Evolutionary conservation across 768 basidiomycete species (phyloP), one percentile per base, ranked within the genome.

Genomic region (Auricularia heimuer): DNA sequence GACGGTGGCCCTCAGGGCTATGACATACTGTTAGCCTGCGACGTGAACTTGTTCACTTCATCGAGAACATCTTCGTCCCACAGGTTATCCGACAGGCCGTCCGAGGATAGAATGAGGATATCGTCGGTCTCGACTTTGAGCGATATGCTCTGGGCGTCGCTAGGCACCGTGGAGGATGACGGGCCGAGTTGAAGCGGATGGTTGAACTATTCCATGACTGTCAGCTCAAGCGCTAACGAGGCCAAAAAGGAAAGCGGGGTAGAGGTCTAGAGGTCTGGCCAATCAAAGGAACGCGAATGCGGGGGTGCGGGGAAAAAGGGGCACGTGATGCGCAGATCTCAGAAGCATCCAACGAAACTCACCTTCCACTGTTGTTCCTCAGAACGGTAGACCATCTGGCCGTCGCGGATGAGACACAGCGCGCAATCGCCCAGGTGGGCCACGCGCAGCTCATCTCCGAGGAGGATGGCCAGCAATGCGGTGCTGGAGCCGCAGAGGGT

Each of bases 341-440:
- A 29, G 47, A 51, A 33, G 18, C 16, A 63, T 34, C 34, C 4
- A 6, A 58, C 36, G 45, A 63, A 42, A 79, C 85, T 73, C 71
- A 85, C 85, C 14, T 81, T 82, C 83, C 92, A 94, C 85, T 94
- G 94, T 91, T 96, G 95, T 75, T 97, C 95, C 54, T 90, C 84
- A 61, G 87, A 90, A 37, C 94, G 81, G 87, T 93, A 97, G 1
- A 86, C 83, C 54, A 97, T 85, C 63, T 84, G 79, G 4, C 83
- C 87, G 11, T 74, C 69, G 2, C 94, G 84, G 21, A 98, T 85
- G 24, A 97, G 81, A 82, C 92, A 88, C 29, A 87, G 87, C 83
- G 89, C 89, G 72, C 92, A 92, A 70, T 95, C 92, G 8, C 93
- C 92, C 7, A 95, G 74, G 69, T 94, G 90, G 0, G 92, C 92